Base-by-base conservation (phyloP, 2,329 filamentous ascomycete genomes). In the Ophiosphaerella herpotricha region DNA sequence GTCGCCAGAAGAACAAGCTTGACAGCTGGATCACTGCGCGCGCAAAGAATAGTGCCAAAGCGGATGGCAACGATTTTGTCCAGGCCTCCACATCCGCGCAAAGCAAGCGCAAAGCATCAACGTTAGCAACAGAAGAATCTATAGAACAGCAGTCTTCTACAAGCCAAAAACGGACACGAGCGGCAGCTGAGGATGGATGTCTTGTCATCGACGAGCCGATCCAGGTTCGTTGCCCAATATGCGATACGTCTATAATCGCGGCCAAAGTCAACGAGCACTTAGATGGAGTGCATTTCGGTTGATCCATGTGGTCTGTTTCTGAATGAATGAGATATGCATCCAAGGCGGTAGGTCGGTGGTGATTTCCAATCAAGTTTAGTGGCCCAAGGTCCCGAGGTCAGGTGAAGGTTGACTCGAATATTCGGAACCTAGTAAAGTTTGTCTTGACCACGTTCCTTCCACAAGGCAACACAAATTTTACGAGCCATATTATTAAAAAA, bases 1-100 rank as follows among this genome's bases (percentile, higher is more conserved):
- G 75, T 5, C 56, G 63, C 49, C 75, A 78, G 60, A 77, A 72
- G 55, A 77, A 77, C 48, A 78, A 77, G 56, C 59, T 78, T 35
- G 74, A 78, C 50, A 46, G 43, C 6, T 78, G 75, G 74, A 50
- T 76, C n/a, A 67, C 59, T 9, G 48, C 66, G 6, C 56, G 58
- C 16, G 46, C 50, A 8, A 51, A 50, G 32, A 57, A 54, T 29
- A 39, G 40, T 21, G 14, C 24, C 9, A 38, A 29, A 14, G 24
- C 16, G 31, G 55, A 63, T 34, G 59, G 50, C 49, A 50, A 57
- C 43, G 54, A 53, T 16, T 48, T 54, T 39, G 40, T 36, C 13
- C 39, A 24, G 16, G 48, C 47, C 43, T 50, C 43, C 18, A 21
- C 36, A 32, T 11, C 31, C n/a, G 7, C 29, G 24, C 7, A 55